Percentiles rank a stretch among this genome's conserved stretches.
These are phyloP conservation scores for Verticillium isaacii DNA, from an alignment of 2,329 filamentous ascomycete species.

Conservation along the genomic window DNA sequence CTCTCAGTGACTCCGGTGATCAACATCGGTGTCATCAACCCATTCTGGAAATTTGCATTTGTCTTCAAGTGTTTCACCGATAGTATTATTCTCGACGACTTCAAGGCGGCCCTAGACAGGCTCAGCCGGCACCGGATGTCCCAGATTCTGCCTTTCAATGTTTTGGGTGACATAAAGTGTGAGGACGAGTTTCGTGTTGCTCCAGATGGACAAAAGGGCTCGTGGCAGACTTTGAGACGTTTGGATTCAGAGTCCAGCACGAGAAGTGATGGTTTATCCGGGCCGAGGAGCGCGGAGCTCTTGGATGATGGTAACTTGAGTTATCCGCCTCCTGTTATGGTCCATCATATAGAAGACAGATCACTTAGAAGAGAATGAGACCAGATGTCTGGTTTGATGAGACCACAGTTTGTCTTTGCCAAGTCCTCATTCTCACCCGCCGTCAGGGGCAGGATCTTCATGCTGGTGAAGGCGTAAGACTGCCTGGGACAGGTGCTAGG, in stretches of 20 bases:
- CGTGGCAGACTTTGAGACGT: not conserved
- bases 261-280: not conserved
- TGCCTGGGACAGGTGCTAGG: too few species aligned
- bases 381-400: too few species aligned
- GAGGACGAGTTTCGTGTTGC: constrained; percentile 19
- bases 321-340: not conserved
- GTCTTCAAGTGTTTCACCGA: constrained; percentile 64
- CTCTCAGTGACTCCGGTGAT: constrained; percentile 51
- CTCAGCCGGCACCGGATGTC: constrained; percentile 8
- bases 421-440: too few species aligned
- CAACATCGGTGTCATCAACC: constrained; percentile 45
- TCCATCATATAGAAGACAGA: constrained; percentile 24
- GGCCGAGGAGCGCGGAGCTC: not conserved
- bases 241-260: not conserved
- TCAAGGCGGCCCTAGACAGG: constrained; percentile 52
- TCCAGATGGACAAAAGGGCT: constrained; percentile 19
- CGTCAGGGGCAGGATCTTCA: too few species aligned
- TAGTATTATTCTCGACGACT: constrained; percentile 62
- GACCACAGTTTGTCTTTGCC: too few species aligned
- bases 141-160: constrained; percentile 6
- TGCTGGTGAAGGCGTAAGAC: too few species aligned
- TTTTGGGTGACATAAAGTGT: constrained; percentile 10
- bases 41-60: constrained; percentile 59
- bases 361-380: constrained; percentile 22
- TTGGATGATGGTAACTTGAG: constrained; percentile 23